phyloP scores from a whole-genome alignment of 257 asterid species.

The Coffea eugenioides region DNA sequence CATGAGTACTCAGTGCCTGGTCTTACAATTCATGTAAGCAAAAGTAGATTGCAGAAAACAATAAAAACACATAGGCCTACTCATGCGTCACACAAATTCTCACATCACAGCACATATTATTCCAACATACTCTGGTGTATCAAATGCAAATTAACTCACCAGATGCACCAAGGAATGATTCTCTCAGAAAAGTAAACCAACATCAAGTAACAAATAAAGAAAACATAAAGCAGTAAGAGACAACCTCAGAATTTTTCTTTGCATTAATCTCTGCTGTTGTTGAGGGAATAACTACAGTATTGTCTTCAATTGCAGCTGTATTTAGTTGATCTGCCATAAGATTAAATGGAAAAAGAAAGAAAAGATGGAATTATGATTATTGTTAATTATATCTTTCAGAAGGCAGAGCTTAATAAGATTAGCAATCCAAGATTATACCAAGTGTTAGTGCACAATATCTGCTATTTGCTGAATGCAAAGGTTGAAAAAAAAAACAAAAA shows the following conservation, averaged over 20 bases:
- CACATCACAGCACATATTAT: not conserved
- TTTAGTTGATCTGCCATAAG: conserved; percentile 35
- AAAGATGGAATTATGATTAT: not conserved
- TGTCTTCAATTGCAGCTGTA: conserved; percentile 32
- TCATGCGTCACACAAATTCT: not conserved
- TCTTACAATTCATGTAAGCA: not conserved
- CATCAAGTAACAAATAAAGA: conserved; percentile 11
- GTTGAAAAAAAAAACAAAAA: not conserved
- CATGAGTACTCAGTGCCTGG: not conserved
- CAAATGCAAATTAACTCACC: not conserved
- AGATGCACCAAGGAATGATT: conserved; percentile 1
- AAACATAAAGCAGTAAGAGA: conserved; percentile 18
- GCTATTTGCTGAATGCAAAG: not conserved
- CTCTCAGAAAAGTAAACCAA: conserved; percentile 3
- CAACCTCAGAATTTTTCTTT: conserved; percentile 50
- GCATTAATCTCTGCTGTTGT: conserved; percentile 25
- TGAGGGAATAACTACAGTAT: conserved; percentile 29
- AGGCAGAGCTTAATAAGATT: not conserved
- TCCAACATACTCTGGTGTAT: not conserved
- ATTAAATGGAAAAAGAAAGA: conserved; percentile 8
- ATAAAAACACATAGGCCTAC: not conserved
- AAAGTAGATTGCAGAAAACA: not conserved
- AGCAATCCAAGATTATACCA: not conserved
- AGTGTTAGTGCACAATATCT: not conserved
- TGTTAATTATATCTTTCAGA: not conserved